phyloP scores from a whole-genome alignment of 2,329 filamentous ascomycete genomes.

The Dendryphion nanum region DNA sequence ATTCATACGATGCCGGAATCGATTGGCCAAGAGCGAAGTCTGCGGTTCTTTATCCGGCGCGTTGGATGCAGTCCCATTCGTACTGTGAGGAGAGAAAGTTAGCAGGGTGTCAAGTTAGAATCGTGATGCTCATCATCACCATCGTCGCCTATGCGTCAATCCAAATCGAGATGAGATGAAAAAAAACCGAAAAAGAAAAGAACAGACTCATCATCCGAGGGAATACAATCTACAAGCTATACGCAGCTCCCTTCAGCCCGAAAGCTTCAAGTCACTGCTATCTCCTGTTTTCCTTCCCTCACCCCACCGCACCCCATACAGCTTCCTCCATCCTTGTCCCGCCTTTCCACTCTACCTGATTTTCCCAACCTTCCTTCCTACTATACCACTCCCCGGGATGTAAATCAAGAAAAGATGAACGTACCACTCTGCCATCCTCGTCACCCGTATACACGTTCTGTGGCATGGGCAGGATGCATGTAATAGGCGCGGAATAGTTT shows the following conservation, averaged over 20 bases:
- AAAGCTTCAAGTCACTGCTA: background rate
- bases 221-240: background rate
- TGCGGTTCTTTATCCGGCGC: constrained; percentile 12
- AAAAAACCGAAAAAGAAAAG: constrained; percentile 1
- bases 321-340: background rate
- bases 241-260: background rate
- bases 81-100: constrained; percentile 50
- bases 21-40: no score
- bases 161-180: background rate
- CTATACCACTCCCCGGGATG: background rate
- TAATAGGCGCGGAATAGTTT: constrained; percentile 66
- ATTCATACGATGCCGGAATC: background rate
- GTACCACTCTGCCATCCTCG: constrained; percentile 77
- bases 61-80: constrained; percentile 58
- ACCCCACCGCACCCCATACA: background rate
- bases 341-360: constrained; percentile 1
- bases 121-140: background rate
- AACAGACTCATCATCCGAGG: background rate
- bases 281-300: background rate
- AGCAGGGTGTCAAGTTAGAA: no score
- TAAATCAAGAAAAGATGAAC: constrained; percentile 13
- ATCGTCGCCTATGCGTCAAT: background rate
- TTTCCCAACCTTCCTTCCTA: background rate
- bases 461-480: constrained; percentile 80
- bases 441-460: constrained; percentile 89